A percentile compares a stretch with the other conserved stretches of the same genome.
These are phyloP conservation scores for Pseudoscleropodium purum DNA, from an alignment of 225 moss, liverwort and hornwort species.

Conservation along the genomic window DNA sequence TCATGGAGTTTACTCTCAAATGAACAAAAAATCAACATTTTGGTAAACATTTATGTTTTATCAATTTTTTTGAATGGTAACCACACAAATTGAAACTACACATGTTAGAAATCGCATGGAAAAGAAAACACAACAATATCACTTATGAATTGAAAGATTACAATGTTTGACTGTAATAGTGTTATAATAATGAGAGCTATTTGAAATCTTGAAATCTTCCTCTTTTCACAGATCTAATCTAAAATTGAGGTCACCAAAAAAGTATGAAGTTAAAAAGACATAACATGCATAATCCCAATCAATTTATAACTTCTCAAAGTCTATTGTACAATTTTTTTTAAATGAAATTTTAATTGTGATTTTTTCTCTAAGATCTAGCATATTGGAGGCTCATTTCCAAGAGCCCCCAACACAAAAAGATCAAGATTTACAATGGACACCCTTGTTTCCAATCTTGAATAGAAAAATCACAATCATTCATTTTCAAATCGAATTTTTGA, in stretches of 20 bases:
- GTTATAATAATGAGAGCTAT: neutral
- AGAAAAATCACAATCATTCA: neutral
- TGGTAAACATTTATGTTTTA: neutral
- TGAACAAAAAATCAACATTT: neutral
- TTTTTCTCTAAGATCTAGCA: neutral
- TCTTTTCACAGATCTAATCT: neutral
- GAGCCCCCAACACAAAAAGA: neutral
- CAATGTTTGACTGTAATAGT: neutral
- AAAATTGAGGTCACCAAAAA: neutral
- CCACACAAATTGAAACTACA: rapidly evolving
- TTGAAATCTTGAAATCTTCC: neutral
- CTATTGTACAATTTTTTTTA: no score
- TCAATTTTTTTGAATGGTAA: neutral
- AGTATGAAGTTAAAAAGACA: neutral
- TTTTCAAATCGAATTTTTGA: neutral
- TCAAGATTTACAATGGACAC: neutral
- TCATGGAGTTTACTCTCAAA: neutral
- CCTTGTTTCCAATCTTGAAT: neutral
- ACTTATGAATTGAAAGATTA: neutral
- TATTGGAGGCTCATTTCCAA: neutral
- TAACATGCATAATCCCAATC: neutral
- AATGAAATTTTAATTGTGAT: neutral
- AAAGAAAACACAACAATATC: neutral
- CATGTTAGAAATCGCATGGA: rapidly evolving
- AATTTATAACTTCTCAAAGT: neutral